Evolutionary conservation across 768 basidiomycete species (phyloP).

Genomic region (Amanita polypyramis): DNA sequence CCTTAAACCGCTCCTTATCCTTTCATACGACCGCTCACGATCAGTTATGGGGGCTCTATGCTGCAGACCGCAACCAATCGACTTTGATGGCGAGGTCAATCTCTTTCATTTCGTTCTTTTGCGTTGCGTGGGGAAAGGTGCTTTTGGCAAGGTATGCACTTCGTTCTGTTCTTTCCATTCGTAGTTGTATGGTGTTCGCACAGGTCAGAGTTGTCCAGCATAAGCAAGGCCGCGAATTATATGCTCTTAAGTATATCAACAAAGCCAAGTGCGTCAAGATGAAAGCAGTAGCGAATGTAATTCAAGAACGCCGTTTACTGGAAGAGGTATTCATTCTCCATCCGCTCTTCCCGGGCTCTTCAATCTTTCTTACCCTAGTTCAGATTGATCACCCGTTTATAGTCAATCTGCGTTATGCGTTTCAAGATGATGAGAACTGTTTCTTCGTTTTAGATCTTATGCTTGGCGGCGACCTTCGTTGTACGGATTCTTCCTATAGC

Average conservation of each 20-base stretch:
- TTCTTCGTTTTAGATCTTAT: constrained; percentile 98
- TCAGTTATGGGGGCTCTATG: constrained; percentile 11
- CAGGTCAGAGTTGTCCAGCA: constrained; percentile 99
- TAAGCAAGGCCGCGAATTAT: constrained; percentile 94
- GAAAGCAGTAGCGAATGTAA: constrained; percentile 95
- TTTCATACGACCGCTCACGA: constrained; percentile 20
- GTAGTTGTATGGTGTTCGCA: not conserved
- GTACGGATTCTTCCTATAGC: constrained; percentile 34
- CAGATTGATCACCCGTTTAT: constrained; percentile 94
- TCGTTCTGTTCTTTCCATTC: not conserved
- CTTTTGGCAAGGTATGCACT: constrained; percentile 84
- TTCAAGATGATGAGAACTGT: constrained; percentile 97
- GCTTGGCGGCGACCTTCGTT: constrained; percentile 91
- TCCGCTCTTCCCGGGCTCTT: not conserved
- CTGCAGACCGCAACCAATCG: constrained; percentile 57
- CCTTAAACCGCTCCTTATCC: constrained; percentile 6
- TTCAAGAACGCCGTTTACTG: constrained; percentile 88
- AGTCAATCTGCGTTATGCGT: constrained; percentile 91
- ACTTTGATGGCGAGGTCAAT: constrained; percentile 92
- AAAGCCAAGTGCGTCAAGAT: constrained; percentile 97
- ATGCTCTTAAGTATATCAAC: constrained; percentile 99
- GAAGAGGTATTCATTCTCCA: constrained; percentile 62
- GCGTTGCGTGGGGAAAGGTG: constrained; percentile 96
- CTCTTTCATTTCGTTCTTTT: constrained; percentile 95
- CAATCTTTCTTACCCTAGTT: constrained; percentile 1